A percentile compares a stretch with the other conserved stretches of the same genome.
phyloP scores from a whole-genome alignment of 306 rosid genomes.

The Arachis hypogaea region DNA sequence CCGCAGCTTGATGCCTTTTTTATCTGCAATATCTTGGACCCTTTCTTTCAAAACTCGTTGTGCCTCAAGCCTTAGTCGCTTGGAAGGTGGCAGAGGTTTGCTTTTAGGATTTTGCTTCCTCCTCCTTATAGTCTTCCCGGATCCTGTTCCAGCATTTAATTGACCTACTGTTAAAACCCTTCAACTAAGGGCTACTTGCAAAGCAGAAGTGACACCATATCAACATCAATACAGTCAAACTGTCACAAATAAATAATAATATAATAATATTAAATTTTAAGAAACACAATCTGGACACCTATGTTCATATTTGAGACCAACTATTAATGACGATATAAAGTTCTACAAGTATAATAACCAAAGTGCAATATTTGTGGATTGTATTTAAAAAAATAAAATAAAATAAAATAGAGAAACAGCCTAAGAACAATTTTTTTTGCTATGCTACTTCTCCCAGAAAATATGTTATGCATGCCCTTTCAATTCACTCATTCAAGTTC shows the following conservation, averaged over 20 bases:
- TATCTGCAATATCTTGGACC: conserved; percentile 98
- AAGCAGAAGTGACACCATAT: conserved; percentile 43
- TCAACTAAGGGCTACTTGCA: conserved; percentile 71
- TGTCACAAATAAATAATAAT: conserved; percentile 1
- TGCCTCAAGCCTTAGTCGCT: conserved; percentile 96
- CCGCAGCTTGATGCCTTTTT: conserved; percentile 95
- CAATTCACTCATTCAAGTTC: conserved; percentile 16
- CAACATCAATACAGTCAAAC: conserved; percentile 38
- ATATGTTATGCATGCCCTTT: background rate
- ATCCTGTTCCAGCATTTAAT: conserved; percentile 99
- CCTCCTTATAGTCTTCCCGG: conserved; percentile 77
- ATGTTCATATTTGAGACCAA: background rate
- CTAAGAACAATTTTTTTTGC: background rate
- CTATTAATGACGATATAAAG: background rate
- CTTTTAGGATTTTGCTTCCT: conserved; percentile 78
- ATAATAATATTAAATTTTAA: background rate
- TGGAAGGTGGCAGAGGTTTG: conserved; percentile 97
- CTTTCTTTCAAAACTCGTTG: conserved; percentile 95
- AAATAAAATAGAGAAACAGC: background rate
- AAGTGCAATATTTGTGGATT: conserved; percentile 19
- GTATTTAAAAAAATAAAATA: background rate
- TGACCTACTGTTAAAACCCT: conserved; percentile 94
- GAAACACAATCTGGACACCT: conserved; percentile 15
- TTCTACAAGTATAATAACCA: conserved; percentile 4
- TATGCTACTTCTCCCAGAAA: background rate